A percentile compares a stretch with the other conserved stretches of the same genome.
Evolutionary conservation across 164 flowering plant genomes (phyloP).

Genomic region (Stephania yunnanensis): DNA sequence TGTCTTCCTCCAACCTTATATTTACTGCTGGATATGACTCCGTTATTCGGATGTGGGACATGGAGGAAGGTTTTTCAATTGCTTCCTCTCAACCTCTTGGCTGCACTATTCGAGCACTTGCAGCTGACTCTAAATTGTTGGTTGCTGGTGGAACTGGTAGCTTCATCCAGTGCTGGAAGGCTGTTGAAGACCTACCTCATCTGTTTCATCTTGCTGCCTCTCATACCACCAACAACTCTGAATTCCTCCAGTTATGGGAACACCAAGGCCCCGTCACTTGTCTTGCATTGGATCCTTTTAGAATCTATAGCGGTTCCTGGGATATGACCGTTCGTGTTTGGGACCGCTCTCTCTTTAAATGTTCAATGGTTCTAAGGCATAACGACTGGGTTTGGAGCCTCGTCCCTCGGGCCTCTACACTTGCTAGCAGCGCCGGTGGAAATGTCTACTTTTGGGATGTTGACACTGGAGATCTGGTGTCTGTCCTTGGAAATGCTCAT

Average conservation of each 20-base stretch:
- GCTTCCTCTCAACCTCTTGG: slow-evolving; percentile 63
- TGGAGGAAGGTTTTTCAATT: slow-evolving; percentile 73
- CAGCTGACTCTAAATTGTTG: slow-evolving; percentile 70
- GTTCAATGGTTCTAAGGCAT: slow-evolving; percentile 59
- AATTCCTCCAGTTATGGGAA: slow-evolving; percentile 64
- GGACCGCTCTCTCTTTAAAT: slow-evolving; percentile 62
- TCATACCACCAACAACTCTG: slow-evolving; percentile 29
- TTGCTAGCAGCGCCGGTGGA: slow-evolving; percentile 68
- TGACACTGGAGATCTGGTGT: slow-evolving; percentile 31
- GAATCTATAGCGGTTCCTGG: slow-evolving; percentile 96
- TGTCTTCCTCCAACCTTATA: slow-evolving; percentile 63
- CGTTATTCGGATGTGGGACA: slow-evolving; percentile 69
- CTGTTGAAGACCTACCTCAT: slow-evolving; percentile 46
- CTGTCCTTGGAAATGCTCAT: slow-evolving; percentile 43
- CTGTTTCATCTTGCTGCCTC: slow-evolving; percentile 63
- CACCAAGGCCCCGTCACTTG: slow-evolving; percentile 86
- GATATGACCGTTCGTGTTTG: slow-evolving; percentile 90
- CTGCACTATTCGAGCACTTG: slow-evolving; percentile 82
- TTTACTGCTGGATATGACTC: slow-evolving; percentile 86
- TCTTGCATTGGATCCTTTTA: slow-evolving; percentile 61
- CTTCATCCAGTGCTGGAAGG: slow-evolving; percentile 81
- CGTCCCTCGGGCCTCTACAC: slow-evolving; percentile 55
- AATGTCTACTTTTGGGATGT: slow-evolving; percentile 81
- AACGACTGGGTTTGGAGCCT: slow-evolving; percentile 85
- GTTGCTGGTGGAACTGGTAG: slow-evolving; percentile 89